Percentiles rank a stretch among this genome's conserved stretches.
Evolutionary conservation across 331 rosid genomes (phyloP).

Genomic region (Acacia concinna): DNA sequence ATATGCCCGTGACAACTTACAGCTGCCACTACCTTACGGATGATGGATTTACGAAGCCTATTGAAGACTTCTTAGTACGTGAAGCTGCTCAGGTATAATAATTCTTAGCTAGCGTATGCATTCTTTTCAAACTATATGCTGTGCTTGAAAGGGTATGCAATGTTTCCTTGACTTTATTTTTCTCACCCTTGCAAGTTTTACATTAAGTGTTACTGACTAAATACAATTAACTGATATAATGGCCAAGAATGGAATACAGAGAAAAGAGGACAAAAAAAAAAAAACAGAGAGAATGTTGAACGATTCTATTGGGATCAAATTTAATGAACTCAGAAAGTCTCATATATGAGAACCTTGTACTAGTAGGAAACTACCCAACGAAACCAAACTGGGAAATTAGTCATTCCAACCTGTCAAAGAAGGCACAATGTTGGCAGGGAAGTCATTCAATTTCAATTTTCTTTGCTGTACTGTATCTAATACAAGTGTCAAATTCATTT

Average conservation of each 20-base stretch:
- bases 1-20: slow-evolving; percentile 82
- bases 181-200: not conserved
- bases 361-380: not conserved
- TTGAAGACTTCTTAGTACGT: slow-evolving; percentile 67
- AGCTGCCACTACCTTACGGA: slow-evolving; percentile 82
- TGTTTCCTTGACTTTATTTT: not conserved
- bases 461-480: not conserved
- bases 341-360: not conserved
- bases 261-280: no score
- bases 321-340: no score
- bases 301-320: not conserved
- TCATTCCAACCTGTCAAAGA: not conserved
- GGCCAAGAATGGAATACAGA: not conserved
- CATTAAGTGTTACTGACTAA: not conserved
- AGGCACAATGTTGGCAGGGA: not conserved
- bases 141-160: not conserved
- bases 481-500: not conserved
- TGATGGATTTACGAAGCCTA: slow-evolving; percentile 63
- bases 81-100: slow-evolving; percentile 80
- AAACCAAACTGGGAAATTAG: not conserved
- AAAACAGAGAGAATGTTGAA: not conserved
- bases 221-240: not conserved
- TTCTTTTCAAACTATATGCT: slow-evolving; percentile 11
- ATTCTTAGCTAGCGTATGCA: not conserved
- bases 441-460: not conserved